Percentiles rank a stretch among this genome's conserved stretches.
phyloP scores from a whole-genome alignment of 176 grass and related monocot species.

The Rhipidocladum racemiflorum region DNA sequence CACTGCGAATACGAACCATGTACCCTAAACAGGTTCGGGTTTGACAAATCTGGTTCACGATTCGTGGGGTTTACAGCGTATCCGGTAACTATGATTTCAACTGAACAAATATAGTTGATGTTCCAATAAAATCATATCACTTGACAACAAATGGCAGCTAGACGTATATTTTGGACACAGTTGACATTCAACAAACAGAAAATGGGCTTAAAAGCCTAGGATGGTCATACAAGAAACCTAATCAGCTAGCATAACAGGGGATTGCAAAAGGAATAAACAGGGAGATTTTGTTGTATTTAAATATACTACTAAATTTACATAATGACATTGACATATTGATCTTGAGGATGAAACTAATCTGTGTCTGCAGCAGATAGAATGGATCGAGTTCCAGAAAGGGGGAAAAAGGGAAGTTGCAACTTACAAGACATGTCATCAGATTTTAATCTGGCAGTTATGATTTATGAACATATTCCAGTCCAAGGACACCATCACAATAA shows the following conservation, averaged over 20 bases:
- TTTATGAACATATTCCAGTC: not conserved
- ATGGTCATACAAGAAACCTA: not conserved
- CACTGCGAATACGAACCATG: too few relatives aligned
- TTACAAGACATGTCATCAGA: not conserved
- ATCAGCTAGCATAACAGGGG: not conserved
- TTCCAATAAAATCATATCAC: not conserved
- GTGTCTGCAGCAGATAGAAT: not conserved
- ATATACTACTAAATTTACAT: not conserved
- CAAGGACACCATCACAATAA: not conserved
- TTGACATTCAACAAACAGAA: not conserved
- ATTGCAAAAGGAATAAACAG: not conserved
- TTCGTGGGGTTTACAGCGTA: too few relatives aligned
- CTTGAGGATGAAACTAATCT: not conserved
- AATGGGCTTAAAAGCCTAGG: not conserved
- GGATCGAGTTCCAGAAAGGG: not conserved
- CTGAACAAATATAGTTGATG: not conserved
- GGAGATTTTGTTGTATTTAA: not conserved
- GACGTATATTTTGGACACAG: not conserved
- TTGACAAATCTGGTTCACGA: too few relatives aligned
- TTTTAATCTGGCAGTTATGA: not conserved
- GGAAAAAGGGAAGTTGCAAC: not conserved
- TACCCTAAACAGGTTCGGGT: too few relatives aligned
- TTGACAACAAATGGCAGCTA: not conserved
- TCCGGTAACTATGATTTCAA: too few relatives aligned
- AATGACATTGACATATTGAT: not conserved